phyloP scores from a whole-genome alignment of 768 basidiomycete species.

The Leccinum rimulosum region DNA sequence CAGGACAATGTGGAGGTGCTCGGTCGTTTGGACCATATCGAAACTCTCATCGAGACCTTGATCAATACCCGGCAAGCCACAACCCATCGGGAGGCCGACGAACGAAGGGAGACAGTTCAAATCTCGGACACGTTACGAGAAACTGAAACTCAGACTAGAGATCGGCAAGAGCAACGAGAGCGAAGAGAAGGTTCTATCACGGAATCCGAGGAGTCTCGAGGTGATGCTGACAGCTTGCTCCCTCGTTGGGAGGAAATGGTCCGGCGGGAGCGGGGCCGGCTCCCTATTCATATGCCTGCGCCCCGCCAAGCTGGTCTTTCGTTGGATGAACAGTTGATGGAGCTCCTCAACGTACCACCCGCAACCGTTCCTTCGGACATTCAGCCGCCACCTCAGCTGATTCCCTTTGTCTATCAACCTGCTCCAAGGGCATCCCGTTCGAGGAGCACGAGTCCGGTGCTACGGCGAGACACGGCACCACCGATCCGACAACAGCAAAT shows the following conservation, averaged over 20 bases:
- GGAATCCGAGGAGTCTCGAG: conserved; percentile 28
- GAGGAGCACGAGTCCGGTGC: conserved; percentile 41
- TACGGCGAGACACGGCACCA: conserved; percentile 25
- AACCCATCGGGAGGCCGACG: neutral
- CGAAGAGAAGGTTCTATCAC: conserved; percentile 26
- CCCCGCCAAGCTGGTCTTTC: conserved; percentile 46
- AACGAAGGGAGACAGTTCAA: conserved; percentile 16
- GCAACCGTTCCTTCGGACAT: conserved; percentile 39
- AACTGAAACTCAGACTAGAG: conserved; percentile 18
- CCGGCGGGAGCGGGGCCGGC: conserved; percentile 23
- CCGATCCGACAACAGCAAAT: conserved; percentile 23
- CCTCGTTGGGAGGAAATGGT: conserved; percentile 29
- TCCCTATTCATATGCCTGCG: conserved; percentile 45
- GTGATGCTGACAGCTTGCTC: conserved; percentile 25
- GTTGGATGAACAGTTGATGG: conserved; percentile 58
- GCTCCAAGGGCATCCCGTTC: conserved; percentile 38
- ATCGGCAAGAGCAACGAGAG: neutral
- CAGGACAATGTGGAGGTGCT: conserved; percentile 40
- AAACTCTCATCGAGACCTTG: conserved; percentile 21
- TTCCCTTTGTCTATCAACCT: conserved; percentile 55
- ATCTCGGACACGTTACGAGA: conserved; percentile 13
- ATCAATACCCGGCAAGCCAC: conserved; percentile 4
- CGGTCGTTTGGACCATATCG: conserved; percentile 29
- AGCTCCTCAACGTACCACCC: conserved; percentile 51
- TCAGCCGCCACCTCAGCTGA: conserved; percentile 49